Conservation (phyloP, 148 eudicot species). For the Cornus suecica region DNA sequence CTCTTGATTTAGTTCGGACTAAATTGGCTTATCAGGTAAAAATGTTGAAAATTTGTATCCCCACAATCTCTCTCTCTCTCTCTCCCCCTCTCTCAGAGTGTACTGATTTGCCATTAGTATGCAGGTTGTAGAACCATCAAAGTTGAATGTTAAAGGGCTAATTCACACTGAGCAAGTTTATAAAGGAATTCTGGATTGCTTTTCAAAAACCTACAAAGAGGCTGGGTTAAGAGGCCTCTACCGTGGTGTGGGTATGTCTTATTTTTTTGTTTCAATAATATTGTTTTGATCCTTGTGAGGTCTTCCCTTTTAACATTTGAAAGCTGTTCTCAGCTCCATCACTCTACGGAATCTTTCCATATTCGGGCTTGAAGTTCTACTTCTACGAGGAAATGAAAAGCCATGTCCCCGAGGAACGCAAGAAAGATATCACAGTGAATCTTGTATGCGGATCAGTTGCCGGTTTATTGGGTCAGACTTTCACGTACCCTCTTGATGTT, state of each 20-base stretch:
- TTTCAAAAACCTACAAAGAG: constrained; percentile 70
- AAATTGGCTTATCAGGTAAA: constrained; percentile 95
- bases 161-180: constrained; percentile 56
- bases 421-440: constrained; percentile 67
- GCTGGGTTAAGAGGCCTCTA: constrained; percentile 84
- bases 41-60: not conserved
- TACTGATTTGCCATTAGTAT: constrained; percentile 18
- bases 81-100: not conserved
- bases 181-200: constrained; percentile 82
- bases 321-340: constrained; percentile 69
- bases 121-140: constrained; percentile 75
- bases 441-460: constrained; percentile 89
- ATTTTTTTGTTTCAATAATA: not conserved
- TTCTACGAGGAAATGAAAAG: constrained; percentile 94
- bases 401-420: constrained; percentile 68
- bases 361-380: constrained; percentile 90
- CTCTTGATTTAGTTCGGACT: constrained; percentile 93
- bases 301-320: not conserved
- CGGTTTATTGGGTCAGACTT: constrained; percentile 90
- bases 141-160: constrained; percentile 43
- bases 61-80: not conserved
- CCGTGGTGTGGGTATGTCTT: constrained; percentile 82
- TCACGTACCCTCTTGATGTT: constrained; percentile 94
- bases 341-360: constrained; percentile 91
- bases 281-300: not conserved